Base-by-base conservation (phyloP, 2,329 filamentous ascomycete genomes). In the Trichoderma sp. region DNA sequence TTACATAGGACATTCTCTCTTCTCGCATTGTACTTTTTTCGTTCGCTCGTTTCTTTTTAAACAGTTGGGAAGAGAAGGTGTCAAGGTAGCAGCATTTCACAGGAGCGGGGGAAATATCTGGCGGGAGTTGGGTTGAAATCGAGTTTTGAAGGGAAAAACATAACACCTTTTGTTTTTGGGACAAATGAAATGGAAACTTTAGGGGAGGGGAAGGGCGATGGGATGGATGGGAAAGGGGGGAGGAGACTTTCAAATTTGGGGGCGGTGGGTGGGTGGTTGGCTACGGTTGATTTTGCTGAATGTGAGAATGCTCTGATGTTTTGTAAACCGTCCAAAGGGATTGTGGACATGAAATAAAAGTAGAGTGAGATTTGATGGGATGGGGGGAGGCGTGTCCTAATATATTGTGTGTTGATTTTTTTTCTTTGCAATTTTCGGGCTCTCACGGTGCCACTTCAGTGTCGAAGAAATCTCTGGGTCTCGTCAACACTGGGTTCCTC, bases 51-150 rank as follows among this genome's bases (percentile, higher is more conserved):
- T 72, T 50, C 9, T 50, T 50, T 24, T 45, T n/a, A 56, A 41
- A n/a, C 16, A 31, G 59, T 64, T 72, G 29, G 60, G 60, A 53
- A 29, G 41, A 35, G 60, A 53, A 64, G 69, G 69, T 72, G 60
- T 72, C 69, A 72, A 53, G 69, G 69, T 56, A 72, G 69, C 41
- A 72, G 69, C 69, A 72, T 72, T 72, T 72, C 45, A 21, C 45
- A 21, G 56, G n/a, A 72, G 69, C 38, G 38, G 69, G 69, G 69
- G 69, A 35, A 33, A 60, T 11, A 8, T 53, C 24, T 73, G 68
- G 69, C 69, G 69, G 69, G 69, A 73, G 69, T 73, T 73, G 69
- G 69, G 59, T 24, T 50, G 60, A 53, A 69, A 60, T 62, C 31
- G 35, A 53, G 29, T 56, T 64, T 72, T 41, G 27, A 56, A 11